phyloP scores from a whole-genome alignment of 805 yeast genomes.

The Metschnikowia baotianmanensis region DNA sequence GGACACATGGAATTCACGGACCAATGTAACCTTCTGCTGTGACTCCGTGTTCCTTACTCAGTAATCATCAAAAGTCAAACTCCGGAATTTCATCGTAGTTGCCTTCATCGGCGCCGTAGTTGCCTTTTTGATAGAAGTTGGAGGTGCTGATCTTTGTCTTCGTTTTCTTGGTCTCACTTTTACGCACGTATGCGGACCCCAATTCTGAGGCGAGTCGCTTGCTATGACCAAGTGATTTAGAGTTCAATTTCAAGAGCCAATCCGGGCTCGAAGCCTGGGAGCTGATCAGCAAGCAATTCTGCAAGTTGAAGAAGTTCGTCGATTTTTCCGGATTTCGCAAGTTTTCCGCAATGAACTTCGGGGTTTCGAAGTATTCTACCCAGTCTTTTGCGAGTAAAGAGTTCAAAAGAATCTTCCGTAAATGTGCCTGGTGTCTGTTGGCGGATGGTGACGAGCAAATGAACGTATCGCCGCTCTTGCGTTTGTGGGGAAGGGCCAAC shows the following conservation, averaged over 20 bases:
- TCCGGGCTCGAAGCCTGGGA: constrained; percentile 9
- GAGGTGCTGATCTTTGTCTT: constrained; percentile 5
- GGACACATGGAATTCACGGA: no score
- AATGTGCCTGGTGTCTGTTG: constrained; percentile 23
- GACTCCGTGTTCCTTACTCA: no score
- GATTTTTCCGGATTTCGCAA: constrained; percentile 18
- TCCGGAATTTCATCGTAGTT: constrained; percentile 26
- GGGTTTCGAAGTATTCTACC: constrained; percentile 10
- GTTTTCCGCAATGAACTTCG: constrained; percentile 15
- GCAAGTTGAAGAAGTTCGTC: constrained; percentile 33
- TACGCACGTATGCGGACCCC: constrained; percentile 24
- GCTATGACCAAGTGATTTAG: constrained; percentile 12
- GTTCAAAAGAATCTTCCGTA: constrained; percentile 9
- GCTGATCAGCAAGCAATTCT: constrained; percentile 26
- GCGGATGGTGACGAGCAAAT: constrained; percentile 31
- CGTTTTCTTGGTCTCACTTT: constrained; percentile 19
- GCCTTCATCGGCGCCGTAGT: constrained; percentile 27
- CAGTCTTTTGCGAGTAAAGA: constrained; percentile 12
- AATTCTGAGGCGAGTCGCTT: constrained; percentile 24
- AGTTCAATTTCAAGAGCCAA: constrained; percentile 21
- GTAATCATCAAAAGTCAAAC: constrained; percentile 18
- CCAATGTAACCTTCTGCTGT: no score
- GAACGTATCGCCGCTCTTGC: constrained; percentile 18
- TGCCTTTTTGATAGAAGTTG: constrained; percentile 16
- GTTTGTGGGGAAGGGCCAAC: constrained; percentile 15